phyloP scores from a whole-genome alignment of 768 basidiomycete species.

The Kwoniella sp. region DNA sequence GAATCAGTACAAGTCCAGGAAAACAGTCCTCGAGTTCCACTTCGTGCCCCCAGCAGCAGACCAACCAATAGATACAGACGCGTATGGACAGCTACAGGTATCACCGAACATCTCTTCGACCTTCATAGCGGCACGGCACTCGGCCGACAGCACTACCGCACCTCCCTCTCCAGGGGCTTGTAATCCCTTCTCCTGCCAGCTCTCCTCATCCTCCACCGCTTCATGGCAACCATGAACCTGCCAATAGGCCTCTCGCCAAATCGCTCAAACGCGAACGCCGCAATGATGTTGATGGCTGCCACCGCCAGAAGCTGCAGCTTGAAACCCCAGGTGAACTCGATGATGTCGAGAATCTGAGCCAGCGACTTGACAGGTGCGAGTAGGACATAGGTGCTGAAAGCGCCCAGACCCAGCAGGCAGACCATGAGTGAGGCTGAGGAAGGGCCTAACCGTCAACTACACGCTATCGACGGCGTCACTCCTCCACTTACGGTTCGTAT shows the following conservation, averaged over 20 bases:
- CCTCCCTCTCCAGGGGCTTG: conserved; percentile 15
- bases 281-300: conserved; percentile 64
- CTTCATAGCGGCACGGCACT: too few species aligned
- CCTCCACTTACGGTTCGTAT: conserved; percentile 73
- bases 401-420: conserved; percentile 64
- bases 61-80: too few species aligned
- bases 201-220: conserved; percentile 40
- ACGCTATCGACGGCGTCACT: background rate
- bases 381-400: conserved; percentile 72
- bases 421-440: conserved; percentile 71
- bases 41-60: too few species aligned
- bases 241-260: conserved; percentile 48
- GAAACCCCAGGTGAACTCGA: conserved; percentile 66
- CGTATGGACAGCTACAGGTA: too few species aligned
- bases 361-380: conserved; percentile 64
- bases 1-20: too few species aligned
- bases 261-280: conserved; percentile 70
- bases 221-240: conserved; percentile 36
- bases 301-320: conserved; percentile 66
- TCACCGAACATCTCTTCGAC: too few species aligned
- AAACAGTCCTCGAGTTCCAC: too few species aligned
- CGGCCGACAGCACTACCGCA: conserved; percentile 3
- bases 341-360: conserved; percentile 65
- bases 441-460: background rate
- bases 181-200: conserved; percentile 36